Evolutionary conservation across 352 stramenopile species (phyloP).

Genomic region (Pythium sukuiense): DNA sequence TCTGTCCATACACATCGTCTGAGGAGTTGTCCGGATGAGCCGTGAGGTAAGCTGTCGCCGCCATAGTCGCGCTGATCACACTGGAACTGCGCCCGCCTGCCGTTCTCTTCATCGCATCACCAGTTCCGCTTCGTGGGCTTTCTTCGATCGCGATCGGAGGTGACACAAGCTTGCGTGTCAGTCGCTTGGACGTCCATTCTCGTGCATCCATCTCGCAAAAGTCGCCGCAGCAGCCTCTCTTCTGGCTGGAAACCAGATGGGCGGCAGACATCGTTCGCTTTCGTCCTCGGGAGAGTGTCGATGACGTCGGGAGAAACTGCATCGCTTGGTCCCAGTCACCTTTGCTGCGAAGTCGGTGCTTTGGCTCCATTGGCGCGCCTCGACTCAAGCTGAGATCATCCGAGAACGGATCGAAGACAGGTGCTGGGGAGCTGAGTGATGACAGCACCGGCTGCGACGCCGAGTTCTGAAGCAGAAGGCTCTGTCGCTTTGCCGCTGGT

Average conservation of each 20-base stretch:
- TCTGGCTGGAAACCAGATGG: slow-evolving; percentile 74
- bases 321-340: slow-evolving; percentile 56
- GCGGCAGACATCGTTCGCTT: slow-evolving; percentile 55
- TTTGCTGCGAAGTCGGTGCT: slow-evolving; percentile 32
- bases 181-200: slow-evolving; percentile 38
- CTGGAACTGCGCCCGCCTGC: slow-evolving; percentile 41
- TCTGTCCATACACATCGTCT: slow-evolving; percentile 24
- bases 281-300: slow-evolving; percentile 53
- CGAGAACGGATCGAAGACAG: slow-evolving; percentile 37
- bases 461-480: slow-evolving; percentile 33
- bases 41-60: slow-evolving; percentile 57
- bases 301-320: slow-evolving; percentile 51
- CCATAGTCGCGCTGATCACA: slow-evolving; percentile 46
- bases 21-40: slow-evolving; percentile 34
- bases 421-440: slow-evolving; percentile 5
- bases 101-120: slow-evolving; percentile 5
- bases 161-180: slow-evolving; percentile 17
- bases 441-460: slow-evolving; percentile 32
- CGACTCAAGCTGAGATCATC: slow-evolving; percentile 19
- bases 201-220: slow-evolving; percentile 56
- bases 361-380: slow-evolving; percentile 3
- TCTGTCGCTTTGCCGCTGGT: slow-evolving; percentile 32
- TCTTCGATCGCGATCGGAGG: neutral
- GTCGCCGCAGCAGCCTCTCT: slow-evolving; percentile 68
- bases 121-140: neutral